Evolutionary conservation across 2,329 filamentous ascomycete species (phyloP), one percentile per base, ranked within the genome.

Genomic region (Aspergillus fumigatiaffinis): DNA sequence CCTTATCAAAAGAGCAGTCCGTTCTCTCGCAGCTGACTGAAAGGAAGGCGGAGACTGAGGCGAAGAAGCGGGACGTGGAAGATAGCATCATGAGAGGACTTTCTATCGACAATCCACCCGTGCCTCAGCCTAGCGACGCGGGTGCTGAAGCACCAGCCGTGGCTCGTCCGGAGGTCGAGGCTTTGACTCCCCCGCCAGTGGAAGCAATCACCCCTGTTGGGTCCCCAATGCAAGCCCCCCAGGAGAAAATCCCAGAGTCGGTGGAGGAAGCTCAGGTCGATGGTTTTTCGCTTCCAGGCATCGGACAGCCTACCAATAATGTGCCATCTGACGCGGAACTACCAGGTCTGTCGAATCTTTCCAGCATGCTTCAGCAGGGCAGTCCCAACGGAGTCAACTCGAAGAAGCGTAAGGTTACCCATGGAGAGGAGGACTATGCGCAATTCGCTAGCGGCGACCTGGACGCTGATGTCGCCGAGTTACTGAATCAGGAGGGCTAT

Each of bases 51-150:
- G 85, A 87, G 55, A 90, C 92, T 17, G 92, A 97, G 66, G 78
- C 81, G 20, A 92, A 91, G 76, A 96, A 95, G 74, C 86, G 87
- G 53, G 89, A 94, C 50, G 92, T 99, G 7, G 94, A 99, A 73
- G 86, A 93, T 63, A 88, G 86, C 51, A 97, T 99, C 64, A 91
- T 99, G 83, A 86, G 89, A 52, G 91, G 90, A 8, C 82, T 96
- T 23, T 85, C 86, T 14, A 83, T 84, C 1, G 82, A 86, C 8
- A 79, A 84, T 9, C 76, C 80, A 3, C 78, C 80, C 2, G 77
- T 79, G 8, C 73, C 79, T 51, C 69, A 79, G 64, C 60, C 75
- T n/a, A 69, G 68, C 44, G 73, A 73, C 32, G 64, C 66, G 42
- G 63, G 68, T 9, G 57, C 50, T 8, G 60, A 65, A n/a, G 62